These are phyloP conservation scores for Camellia oleifera DNA, from an alignment of 179 eudicot genomes.

Conservation along the genomic window DNA sequence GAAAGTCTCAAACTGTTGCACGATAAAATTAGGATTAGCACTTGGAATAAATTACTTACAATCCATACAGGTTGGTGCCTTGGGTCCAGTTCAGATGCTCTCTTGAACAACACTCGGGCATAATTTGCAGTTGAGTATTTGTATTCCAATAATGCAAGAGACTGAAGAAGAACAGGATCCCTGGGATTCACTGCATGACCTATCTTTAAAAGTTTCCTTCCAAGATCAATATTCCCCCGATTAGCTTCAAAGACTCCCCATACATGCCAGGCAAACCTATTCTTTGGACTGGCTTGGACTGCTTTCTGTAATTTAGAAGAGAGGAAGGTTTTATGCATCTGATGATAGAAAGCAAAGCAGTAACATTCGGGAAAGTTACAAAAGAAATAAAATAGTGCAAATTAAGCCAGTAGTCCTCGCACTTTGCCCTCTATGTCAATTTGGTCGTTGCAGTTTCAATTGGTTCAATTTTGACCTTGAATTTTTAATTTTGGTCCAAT, in stretches of 20 bases:
- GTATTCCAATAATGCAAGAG: constrained; percentile 83
- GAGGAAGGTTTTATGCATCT: constrained; percentile 6
- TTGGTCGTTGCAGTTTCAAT: too few relatives aligned
- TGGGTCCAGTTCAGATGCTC: constrained; percentile 84
- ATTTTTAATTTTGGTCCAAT: too few relatives aligned
- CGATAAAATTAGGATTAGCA: too few relatives aligned
- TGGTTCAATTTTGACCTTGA: too few relatives aligned
- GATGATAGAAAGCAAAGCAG: background rate
- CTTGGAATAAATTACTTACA: constrained; percentile 38
- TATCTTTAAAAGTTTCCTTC: constrained; percentile 73
- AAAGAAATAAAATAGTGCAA: too few relatives aligned
- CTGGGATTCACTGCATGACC: constrained; percentile 89
- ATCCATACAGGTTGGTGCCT: constrained; percentile 96
- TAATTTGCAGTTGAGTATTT: constrained; percentile 68
- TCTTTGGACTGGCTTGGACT: constrained; percentile 91
- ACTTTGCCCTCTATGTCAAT: too few relatives aligned
- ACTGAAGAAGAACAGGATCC: constrained; percentile 94
- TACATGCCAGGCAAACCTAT: constrained; percentile 99
- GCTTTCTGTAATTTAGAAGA: constrained; percentile 58
- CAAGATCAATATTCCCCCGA: constrained; percentile 55
- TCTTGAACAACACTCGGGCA: constrained; percentile 70
- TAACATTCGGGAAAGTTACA: background rate
- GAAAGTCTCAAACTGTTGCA: too few relatives aligned
- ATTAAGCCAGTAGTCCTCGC: too few relatives aligned
- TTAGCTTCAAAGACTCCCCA: constrained; percentile 94